Percentiles rank a stretch among this genome's conserved stretches.
Evolutionary conservation across 768 basidiomycete species (phyloP).

Genomic region (Serpula lacrymans): DNA sequence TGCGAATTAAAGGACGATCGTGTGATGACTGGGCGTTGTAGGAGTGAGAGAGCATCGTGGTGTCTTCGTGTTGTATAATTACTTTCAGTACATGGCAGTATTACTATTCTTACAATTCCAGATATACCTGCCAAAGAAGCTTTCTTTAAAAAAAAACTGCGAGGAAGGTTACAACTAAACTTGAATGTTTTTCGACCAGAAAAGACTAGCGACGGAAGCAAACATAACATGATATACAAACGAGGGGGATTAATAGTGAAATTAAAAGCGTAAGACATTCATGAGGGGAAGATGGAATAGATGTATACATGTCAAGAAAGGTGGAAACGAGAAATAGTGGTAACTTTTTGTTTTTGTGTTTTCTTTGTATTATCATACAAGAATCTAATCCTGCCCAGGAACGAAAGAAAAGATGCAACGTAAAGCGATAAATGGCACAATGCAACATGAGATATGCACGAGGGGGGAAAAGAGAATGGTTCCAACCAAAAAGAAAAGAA

Average conservation of each 20-base stretch:
- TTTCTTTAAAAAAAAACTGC: too few relatives aligned
- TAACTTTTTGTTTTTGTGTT: too few relatives aligned
- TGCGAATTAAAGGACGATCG: constrained; percentile 38
- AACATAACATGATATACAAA: constrained; percentile 1
- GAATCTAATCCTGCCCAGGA: constrained; percentile 18
- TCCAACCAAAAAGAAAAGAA: background rate
- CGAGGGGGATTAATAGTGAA: too few relatives aligned
- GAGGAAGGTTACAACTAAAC: background rate
- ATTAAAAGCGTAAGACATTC: too few relatives aligned
- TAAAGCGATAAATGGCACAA: background rate
- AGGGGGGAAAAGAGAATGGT: background rate
- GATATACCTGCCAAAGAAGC: too few relatives aligned
- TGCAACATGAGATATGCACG: background rate
- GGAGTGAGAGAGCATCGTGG: too few relatives aligned
- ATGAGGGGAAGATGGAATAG: too few relatives aligned
- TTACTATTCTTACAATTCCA: too few relatives aligned
- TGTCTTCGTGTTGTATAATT: too few relatives aligned
- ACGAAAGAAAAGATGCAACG: background rate
- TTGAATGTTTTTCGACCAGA: background rate
- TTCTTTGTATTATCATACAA: too few relatives aligned
- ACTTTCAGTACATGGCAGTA: too few relatives aligned
- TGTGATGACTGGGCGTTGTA: background rate
- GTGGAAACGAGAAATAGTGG: constrained; percentile 6
- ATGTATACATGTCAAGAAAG: constrained; percentile 17
- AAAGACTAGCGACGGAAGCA: constrained; percentile 5